Evolutionary conservation across 257 asterid species (phyloP).

Genomic region (Lantana camara): DNA sequence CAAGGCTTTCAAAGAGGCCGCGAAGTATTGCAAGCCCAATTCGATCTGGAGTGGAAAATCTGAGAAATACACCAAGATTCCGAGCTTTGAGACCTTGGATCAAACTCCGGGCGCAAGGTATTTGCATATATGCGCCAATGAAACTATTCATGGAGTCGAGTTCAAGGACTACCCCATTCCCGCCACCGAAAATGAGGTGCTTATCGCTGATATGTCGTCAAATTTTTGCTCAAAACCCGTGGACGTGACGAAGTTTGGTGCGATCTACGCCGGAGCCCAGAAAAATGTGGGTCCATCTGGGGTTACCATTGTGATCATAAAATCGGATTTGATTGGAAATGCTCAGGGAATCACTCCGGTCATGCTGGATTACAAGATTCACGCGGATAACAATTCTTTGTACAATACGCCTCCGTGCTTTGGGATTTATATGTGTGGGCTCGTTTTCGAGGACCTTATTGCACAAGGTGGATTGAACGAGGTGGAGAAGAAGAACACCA

Average conservation of each 20-base stretch:
- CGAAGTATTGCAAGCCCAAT: conserved; percentile 67
- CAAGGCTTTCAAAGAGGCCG: conserved; percentile 81
- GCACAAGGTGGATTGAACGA: conserved; percentile 84
- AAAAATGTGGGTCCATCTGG: conserved; percentile 98
- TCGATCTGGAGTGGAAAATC: conserved; percentile 84
- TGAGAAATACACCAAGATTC: conserved; percentile 78
- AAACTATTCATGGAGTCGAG: conserved; percentile 94
- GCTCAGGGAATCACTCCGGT: conserved; percentile 77
- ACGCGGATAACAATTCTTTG: conserved; percentile 78
- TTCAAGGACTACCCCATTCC: conserved; percentile 77
- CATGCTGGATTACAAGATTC: conserved; percentile 92
- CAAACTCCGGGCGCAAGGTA: conserved; percentile 69
- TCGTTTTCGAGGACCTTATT: conserved; percentile 83
- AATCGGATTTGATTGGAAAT: conserved; percentile 74
- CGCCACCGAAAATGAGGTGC: conserved; percentile 46
- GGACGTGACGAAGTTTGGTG: conserved; percentile 69
- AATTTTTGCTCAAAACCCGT: conserved; percentile 94
- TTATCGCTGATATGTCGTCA: conserved; percentile 91
- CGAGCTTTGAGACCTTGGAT: conserved; percentile 54
- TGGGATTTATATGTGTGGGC: conserved; percentile 92
- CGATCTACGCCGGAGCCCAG: conserved; percentile 98
- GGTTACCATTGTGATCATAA: conserved; percentile 73
- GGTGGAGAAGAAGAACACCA: conserved; percentile 80
- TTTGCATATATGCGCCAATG: conserved; percentile 88
- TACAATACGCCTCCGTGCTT: conserved; percentile 95